Evolutionary conservation across 1,284 basidiomycete genomes (phyloP), one percentile per base, ranked within the genome.

Genomic region (Ustilago xerochloae): DNA sequence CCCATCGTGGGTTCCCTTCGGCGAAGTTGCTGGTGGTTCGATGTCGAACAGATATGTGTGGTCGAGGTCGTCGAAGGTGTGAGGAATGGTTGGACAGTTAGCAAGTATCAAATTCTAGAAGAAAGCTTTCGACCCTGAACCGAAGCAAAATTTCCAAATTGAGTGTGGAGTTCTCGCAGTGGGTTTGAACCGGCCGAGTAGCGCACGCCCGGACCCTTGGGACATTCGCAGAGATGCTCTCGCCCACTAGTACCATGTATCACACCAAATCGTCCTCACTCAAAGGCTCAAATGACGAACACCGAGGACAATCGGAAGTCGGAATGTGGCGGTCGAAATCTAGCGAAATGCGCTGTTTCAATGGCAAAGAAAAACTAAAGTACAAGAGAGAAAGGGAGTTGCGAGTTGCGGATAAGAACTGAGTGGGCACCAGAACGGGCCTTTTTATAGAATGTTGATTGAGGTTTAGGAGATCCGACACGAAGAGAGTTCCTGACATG

Each of bases 361-460:
- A 29, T 30, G n/a, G 26, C 20, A 32, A 35, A 29, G 24, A 26
- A 3, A 15, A 35, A 60, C 41, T 60, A 60, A 50, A 60, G 49
- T 60, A 60, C 57, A 60, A 29, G 28, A 36, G 39, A 52, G 32
- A 51, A 41, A 33, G 28, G 18, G 32, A n/a, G 38, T 16, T 41
- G 52, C 35, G n/a, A 52, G 24, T 51, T 51, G 49, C 32, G 49
- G 49, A 38, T 6, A 51, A 16, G 26, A 28, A 51, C 49, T 29
- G 20, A 16, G 10, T 38, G 36, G 35, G 49, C 33, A 28, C 45
- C 28, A 47, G 4, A 36, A n/a, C n/a, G 24, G 20, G 52, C 38
- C 38, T 33, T 39, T 39, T 52, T 15, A 39, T 41, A 29, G 24
- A 16, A 33, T n/a, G n/a, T n/a, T n/a, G n/a, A n/a, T n/a, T n/a